phyloP scores from a whole-genome alignment of 1,284 basidiomycete genomes.

The Cutaneotrichosporon sp. region DNA sequence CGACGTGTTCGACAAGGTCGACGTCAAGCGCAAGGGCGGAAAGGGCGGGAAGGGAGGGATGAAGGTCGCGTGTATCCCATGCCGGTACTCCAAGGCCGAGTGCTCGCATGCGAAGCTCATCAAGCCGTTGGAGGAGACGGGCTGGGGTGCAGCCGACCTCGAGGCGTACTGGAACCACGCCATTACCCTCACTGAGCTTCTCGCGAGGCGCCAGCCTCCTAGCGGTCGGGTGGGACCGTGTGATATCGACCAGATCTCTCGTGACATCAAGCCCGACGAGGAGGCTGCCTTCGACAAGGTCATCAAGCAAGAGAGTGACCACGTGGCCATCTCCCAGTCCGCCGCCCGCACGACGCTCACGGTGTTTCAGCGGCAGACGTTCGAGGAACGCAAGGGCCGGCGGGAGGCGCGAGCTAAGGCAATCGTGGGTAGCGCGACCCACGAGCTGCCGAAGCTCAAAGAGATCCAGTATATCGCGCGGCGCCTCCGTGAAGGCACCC shows the following conservation, averaged over 20 bases:
- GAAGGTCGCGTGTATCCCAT: neutral
- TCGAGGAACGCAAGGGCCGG: no score
- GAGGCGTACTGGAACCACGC: neutral
- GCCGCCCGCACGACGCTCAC: neutral
- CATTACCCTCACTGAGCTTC: neutral
- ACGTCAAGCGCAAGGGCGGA: neutral
- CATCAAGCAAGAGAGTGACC: no score
- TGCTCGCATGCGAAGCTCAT: constrained; percentile 2
- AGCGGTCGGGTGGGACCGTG: neutral
- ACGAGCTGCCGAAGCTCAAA: no score
- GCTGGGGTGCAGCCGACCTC: neutral
- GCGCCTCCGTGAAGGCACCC: no score
- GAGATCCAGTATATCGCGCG: no score
- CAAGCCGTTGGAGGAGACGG: neutral
- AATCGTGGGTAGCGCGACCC: no score
- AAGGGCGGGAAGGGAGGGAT: neutral
- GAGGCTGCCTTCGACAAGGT: neutral
- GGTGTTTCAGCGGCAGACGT: neutral
- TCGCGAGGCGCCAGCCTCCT: neutral
- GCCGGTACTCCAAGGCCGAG: neutral
- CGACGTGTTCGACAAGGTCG: neutral
- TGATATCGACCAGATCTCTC: neutral
- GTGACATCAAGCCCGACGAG: neutral
- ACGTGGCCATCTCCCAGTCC: no score
- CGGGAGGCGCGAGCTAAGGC: no score